Conservation (phyloP, 257 asterid species). For the Scutellaria baicalensis region DNA sequence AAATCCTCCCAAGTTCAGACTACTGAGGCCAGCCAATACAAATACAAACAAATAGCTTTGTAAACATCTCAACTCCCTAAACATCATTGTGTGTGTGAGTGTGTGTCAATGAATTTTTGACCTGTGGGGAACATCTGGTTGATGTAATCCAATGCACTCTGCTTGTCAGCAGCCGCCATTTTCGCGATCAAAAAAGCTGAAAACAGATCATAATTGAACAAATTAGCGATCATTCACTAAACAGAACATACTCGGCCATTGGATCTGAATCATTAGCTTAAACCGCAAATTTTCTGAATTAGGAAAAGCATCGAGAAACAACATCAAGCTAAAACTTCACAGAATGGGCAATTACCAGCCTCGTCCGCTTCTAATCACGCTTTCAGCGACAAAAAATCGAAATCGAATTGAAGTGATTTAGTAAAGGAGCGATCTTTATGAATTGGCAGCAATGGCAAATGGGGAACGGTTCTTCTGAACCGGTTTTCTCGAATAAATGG, state of each 20-base stretch:
- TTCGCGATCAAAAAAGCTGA: constrained; percentile 13
- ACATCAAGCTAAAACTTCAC: neutral
- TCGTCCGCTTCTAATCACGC: constrained; percentile 5
- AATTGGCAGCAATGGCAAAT: neutral
- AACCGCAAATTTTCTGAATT: constrained; percentile 15
- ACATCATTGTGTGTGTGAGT: neutral
- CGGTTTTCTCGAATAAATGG: neutral
- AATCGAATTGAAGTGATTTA: neutral
- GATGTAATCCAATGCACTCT: constrained; percentile 88
- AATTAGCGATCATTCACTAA: constrained; percentile 6
- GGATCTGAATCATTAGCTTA: constrained; percentile 25
- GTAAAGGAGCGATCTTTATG: neutral
- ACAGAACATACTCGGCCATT: constrained; percentile 7
- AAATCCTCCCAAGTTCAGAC: constrained; percentile 5
- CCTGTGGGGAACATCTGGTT: constrained; percentile 99
- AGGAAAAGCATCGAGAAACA: neutral
- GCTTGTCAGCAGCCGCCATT: constrained; percentile 70
- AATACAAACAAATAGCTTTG: neutral
- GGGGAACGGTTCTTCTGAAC: neutral
- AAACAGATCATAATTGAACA: constrained; percentile 11
- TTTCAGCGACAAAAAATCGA: constrained; percentile 6
- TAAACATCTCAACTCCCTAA: neutral
- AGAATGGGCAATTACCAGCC: constrained; percentile 23
- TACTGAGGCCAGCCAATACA: neutral
- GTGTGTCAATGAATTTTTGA: neutral